Evolutionary conservation across 202 grass and related monocot genomes (phyloP), one percentile per base, ranked within the genome.

Genomic region (Digitaria exilis): DNA sequence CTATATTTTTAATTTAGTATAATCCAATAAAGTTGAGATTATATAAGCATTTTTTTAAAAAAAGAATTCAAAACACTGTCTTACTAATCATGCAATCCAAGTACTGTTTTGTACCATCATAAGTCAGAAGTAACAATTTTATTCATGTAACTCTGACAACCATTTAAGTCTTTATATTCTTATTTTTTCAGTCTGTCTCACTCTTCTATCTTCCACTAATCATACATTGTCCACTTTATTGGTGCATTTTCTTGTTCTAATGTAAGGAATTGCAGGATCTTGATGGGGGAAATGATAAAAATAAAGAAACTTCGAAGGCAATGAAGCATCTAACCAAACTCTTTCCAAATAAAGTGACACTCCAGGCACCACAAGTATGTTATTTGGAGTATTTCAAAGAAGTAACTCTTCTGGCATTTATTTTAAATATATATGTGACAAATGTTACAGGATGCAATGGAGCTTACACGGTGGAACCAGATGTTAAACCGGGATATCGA

Each of bases 321-420:
- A 89, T 84, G 82, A 94, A 85, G 72, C 93, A 96, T 90, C 86
- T 98, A 22, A 86, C 78, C 26, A 98, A 95, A 66, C 86, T 98
- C 84, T 98, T 98, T 71, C 96, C 96, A 24, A 96, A 98, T 76
- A 98, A 95, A 86, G 89, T 98, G 82, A 90, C 62, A 4, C 85
- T 98, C 43, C 82, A 94, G 42, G 73, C 84, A 87, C 96, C 96
- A 65, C 91, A 87, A 78, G 96, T 98, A 93, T 72, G 88, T 79
- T 73, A 32, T 72, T 79, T 73, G 11, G 17, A 69, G 21, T 62
- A 79, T 26, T 58, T 78, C 14, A 15, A 52, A 77, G 35, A 59
- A 61, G 9, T 68, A 79, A 59, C 39, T 65, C 21, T 43, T 37
- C n/a, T 86, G 50, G 28, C 69, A 86, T 67, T 72, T 44, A 90